Base-by-base conservation (phyloP, 2,329 filamentous ascomycete species). In the Colletotrichum orbiculare region DNA sequence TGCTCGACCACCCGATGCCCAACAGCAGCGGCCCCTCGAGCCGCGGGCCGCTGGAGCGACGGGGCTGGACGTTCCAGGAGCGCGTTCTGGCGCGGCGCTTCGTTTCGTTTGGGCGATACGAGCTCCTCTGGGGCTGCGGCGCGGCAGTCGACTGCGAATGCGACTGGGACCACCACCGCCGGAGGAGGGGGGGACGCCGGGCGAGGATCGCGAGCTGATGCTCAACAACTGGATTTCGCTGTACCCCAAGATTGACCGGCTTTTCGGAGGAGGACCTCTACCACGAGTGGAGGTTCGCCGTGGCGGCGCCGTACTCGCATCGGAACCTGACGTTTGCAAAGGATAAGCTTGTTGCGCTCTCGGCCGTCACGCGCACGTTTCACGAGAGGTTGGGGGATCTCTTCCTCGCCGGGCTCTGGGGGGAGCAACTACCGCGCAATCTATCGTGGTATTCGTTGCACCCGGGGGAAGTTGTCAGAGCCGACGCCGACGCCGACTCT, bases 71-170 rank as follows among this genome's bases (percentile, higher is more conserved):
- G 2, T 46, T 55, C 53, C 39, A 55, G 17, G 53, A 55, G 15
- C n/a, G 39, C 15, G n/a, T n/a, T n/a, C n/a, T n/a, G n/a, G n/a
- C n/a, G n/a, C n/a, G n/a, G n/a, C n/a, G n/a, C n/a, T n/a, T n/a
- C n/a, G n/a, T n/a, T n/a, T n/a, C n/a, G n/a, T n/a, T n/a, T n/a
- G n/a, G n/a, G n/a, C 33, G 25, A 6, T 46, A 17, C 2, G 53
- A 55, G 53, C 43, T 55, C 12, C 15, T 9, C 12, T 55, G 53
- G 53, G 39, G 39, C 1, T 46, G 53, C 35, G 12, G 25, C 25
- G 34, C 53, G 8, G 17, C 46, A 7, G 12, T 17, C 17, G 53
- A 46, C 1, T 55, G 53, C 13, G 53, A 55, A 34, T 55, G 53
- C 1, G 53, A 46, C 53, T 50, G 43, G 33, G 4, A 33, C 15